Conservation (phyloP, 1,284 basidiomycete species). For the Fereydounia khargensis region DNA sequence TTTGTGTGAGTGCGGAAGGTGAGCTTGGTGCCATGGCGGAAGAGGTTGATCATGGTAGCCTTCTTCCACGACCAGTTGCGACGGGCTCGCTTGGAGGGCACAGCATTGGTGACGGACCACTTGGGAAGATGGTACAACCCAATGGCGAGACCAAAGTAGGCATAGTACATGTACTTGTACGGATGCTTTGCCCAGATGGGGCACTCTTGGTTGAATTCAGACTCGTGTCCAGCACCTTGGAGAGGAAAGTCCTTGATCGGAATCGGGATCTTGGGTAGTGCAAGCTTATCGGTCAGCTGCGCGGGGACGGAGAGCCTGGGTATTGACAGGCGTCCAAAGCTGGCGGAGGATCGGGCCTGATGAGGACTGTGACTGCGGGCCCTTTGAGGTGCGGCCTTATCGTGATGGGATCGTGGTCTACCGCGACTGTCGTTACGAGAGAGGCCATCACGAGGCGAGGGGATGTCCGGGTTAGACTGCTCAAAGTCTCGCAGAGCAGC, state of each 20-base stretch:
- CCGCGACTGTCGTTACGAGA: no score
- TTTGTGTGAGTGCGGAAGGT: slow-evolving; percentile 46
- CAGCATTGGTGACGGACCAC: slow-evolving; percentile 29
- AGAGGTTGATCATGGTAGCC: slow-evolving; percentile 42
- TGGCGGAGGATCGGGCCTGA: no score
- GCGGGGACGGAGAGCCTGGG: no score
- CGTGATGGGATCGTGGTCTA: no score
- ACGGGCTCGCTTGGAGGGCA: slow-evolving; percentile 27
- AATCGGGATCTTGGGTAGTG: slow-evolving; percentile 4
- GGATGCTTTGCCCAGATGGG: slow-evolving; percentile 48
- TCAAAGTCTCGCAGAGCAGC: slow-evolving; percentile 14
- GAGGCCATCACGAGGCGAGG: no score
- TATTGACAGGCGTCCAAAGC: no score
- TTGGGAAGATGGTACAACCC: slow-evolving; percentile 36
- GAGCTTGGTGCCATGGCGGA: slow-evolving; percentile 37
- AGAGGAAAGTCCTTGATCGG: slow-evolving; percentile 46
- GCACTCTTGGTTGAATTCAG: slow-evolving; percentile 41
- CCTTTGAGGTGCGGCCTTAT: no score
- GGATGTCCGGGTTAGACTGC: no score
- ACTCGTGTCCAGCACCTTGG: slow-evolving; percentile 38
- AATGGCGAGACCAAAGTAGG: slow-evolving; percentile 45
- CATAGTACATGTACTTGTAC: slow-evolving; percentile 43
- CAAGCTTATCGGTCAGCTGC: background rate
- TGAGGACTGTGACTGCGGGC: no score
- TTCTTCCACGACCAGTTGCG: slow-evolving; percentile 48